Evolutionary conservation across 2,329 filamentous ascomycete genomes (phyloP).

Genomic region (Laburnicola sp.): DNA sequence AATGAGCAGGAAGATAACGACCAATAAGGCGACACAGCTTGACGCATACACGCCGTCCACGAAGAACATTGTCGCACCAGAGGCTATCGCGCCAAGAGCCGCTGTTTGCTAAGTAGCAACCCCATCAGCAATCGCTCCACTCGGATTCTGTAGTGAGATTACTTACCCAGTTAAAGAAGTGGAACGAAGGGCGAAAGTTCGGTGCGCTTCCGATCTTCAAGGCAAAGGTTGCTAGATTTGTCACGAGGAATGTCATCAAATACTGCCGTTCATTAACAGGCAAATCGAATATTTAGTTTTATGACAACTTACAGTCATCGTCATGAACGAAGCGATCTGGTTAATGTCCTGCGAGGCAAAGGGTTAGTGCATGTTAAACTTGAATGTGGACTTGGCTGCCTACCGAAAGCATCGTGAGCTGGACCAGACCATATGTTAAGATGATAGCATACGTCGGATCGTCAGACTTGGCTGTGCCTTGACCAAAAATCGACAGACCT

Average conservation of each 20-base stretch:
- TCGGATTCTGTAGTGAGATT: too few relatives aligned
- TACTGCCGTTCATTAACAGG: constrained; percentile 50
- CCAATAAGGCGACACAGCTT: constrained; percentile 70
- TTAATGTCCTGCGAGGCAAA: constrained; percentile 63
- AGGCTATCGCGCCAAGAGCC: constrained; percentile 71
- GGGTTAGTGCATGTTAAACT: too few relatives aligned
- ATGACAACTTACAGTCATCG: constrained; percentile 65
- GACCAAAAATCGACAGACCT: constrained; percentile 72
- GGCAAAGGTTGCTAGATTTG: constrained; percentile 83
- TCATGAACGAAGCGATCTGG: constrained; percentile 85
- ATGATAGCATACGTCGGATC: constrained; percentile 77
- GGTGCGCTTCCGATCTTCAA: constrained; percentile 85
- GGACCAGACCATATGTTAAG: constrained; percentile 73
- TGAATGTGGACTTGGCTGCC: too few relatives aligned
- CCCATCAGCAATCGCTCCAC: too few relatives aligned
- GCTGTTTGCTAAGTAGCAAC: constrained; percentile 69
- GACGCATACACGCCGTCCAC: constrained; percentile 81
- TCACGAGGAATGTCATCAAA: constrained; percentile 88
- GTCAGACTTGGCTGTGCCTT: constrained; percentile 71
- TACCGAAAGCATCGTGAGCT: constrained; percentile 73
- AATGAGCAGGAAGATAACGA: constrained; percentile 80
- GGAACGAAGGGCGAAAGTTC: constrained; percentile 85
- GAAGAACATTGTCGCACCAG: constrained; percentile 84
- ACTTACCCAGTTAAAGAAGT: constrained; percentile 68
- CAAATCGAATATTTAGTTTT: too few relatives aligned